Conservation (phyloP, 2,329 filamentous ascomycete genomes). For the Thielaviopsis musarum region DNA sequence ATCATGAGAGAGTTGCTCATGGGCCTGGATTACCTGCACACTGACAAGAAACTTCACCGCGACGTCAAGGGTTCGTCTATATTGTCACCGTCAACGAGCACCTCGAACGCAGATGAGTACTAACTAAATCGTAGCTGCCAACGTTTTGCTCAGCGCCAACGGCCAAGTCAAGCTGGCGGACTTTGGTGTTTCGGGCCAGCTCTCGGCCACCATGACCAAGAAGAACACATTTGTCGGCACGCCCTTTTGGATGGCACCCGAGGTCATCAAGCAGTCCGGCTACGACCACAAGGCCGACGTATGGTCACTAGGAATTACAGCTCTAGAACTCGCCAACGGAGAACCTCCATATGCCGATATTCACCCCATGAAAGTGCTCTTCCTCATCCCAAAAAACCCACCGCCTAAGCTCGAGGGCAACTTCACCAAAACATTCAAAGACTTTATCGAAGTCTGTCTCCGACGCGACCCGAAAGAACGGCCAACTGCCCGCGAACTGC, state of each 20-base stretch:
- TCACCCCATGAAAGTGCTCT: slow-evolving; percentile 87
- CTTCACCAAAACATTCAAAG: slow-evolving; percentile 82
- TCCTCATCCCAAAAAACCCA: slow-evolving; percentile 76
- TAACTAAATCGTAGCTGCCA: slow-evolving; percentile 42
- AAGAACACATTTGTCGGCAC: slow-evolving; percentile 96
- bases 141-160: slow-evolving; percentile 68
- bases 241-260: slow-evolving; percentile 93
- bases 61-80: slow-evolving; percentile 58
- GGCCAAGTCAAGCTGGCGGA: slow-evolving; percentile 93
- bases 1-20: slow-evolving; percentile 81
- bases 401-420: slow-evolving; percentile 71
- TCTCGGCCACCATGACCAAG: slow-evolving; percentile 95
- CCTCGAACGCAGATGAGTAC: no score
- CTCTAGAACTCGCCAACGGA: slow-evolving; percentile 74
- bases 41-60: slow-evolving; percentile 86
- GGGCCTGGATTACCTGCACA: slow-evolving; percentile 84
- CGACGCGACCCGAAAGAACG: slow-evolving; percentile 79
- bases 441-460: slow-evolving; percentile 77
- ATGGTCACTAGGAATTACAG: slow-evolving; percentile 84
- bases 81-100: slow-evolving; percentile 57
- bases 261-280: slow-evolving; percentile 79
- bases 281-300: slow-evolving; percentile 84
- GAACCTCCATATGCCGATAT: slow-evolving; percentile 76
- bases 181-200: slow-evolving; percentile 89
- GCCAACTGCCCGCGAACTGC: slow-evolving; percentile 68